Conservation (phyloP, 495 filamentous ascomycete genomes). For the Talaromyces proteolyticus region DNA sequence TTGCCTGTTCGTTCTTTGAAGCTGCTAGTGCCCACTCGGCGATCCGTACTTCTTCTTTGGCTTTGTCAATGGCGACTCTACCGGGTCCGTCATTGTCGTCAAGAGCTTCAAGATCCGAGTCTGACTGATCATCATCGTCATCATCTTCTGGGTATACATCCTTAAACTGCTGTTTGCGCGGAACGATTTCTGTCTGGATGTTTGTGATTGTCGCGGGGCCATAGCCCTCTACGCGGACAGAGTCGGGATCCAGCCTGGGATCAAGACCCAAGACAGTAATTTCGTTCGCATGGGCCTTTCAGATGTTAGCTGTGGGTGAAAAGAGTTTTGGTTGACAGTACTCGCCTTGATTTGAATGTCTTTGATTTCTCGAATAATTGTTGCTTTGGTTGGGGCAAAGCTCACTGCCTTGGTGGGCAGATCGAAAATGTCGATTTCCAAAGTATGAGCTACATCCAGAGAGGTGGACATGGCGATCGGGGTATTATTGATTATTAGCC, state of each 20-base stretch:
- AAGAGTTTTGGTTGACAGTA: neutral
- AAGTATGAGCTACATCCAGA: neutral
- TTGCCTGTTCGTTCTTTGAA: constrained; percentile 11
- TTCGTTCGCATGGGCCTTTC: constrained; percentile 54
- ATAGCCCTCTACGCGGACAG: constrained; percentile 65
- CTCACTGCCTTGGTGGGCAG: constrained; percentile 55
- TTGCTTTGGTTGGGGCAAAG: constrained; percentile 54
- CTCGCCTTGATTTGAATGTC: constrained; percentile 50
- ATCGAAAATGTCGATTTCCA: constrained; percentile 36
- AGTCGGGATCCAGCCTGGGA: constrained; percentile 57
- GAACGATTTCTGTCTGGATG: constrained; percentile 55
- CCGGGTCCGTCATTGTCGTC: constrained; percentile 23
- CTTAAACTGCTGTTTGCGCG: constrained; percentile 51
- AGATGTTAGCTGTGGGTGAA: constrained; percentile 2
- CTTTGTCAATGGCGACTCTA: constrained; percentile 7
- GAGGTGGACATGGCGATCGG: constrained; percentile 1
- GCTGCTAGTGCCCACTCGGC: constrained; percentile 11
- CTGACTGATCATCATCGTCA: constrained; percentile 16
- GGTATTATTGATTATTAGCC: no score
- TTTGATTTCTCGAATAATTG: constrained; percentile 58
- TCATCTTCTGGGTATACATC: constrained; percentile 47
- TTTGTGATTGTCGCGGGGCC: constrained; percentile 57
- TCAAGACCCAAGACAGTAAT: constrained; percentile 61
- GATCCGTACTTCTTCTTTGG: constrained; percentile 6
- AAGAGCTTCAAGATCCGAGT: constrained; percentile 15